Base-by-base conservation (phyloP, 2,329 filamentous ascomycete species). In the Fusarium piperis region DNA sequence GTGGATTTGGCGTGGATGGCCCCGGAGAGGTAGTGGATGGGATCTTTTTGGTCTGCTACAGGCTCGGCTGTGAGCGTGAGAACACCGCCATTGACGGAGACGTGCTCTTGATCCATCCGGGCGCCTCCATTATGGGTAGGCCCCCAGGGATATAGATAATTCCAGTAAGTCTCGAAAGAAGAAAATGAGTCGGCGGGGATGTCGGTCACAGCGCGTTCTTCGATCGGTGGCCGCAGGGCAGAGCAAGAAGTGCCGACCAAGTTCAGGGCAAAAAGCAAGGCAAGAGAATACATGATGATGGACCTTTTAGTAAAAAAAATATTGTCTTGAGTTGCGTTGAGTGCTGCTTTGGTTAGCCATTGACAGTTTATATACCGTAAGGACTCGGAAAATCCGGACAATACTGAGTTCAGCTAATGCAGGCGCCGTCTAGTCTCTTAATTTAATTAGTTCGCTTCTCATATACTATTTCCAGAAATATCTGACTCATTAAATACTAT, bases 1-100 rank as follows among this genome's bases (percentile, higher is more conserved):
- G 56, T 72, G 8, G 62, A 61, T 20, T 72, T 72, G 13, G 70
- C 66, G 8, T 72, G 70, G 1, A 72, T 70, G 18, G 70, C 59
- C 4, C 70, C 70, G 11, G 70, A 70, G 2, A 70, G 70, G 15
- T 72, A 70, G 26, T 72, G 68, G 7, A 72, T 72, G 3, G 70
- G 70, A 2, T 70, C 62, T 16, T 62, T 18, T 36, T 70, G 62
- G 11, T 39, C 63, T 3, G 65, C 44, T 39, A 68, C 48, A 28
- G 70, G 70, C 23, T 72, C 70, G 3, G 70, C 70, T 2, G 66
- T 72, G 2, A 72, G 39, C 3, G 66, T 72, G 12, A 72, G 52
- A 23, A 73, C 66, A 6, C 70, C 66, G 11, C 67, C 35, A 2
- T 41, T 32, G 5, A 72, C 70, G 3, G 70, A 64, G 26, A 73